Evolutionary conservation across 345 rosid species (phyloP), one percentile per base, ranked within the genome.

Genomic region (Bretschneidera sinensis): DNA sequence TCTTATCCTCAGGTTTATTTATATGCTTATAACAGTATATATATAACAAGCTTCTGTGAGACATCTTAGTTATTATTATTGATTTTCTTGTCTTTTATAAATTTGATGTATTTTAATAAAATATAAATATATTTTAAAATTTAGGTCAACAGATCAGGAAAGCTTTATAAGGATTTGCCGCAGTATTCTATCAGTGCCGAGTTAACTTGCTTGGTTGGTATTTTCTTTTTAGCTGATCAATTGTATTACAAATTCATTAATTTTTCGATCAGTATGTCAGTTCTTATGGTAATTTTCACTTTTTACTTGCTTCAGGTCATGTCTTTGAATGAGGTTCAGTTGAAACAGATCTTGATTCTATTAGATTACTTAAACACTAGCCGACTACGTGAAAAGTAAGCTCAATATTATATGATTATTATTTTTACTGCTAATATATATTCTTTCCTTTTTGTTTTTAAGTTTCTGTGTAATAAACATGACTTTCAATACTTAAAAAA

Each of bases 341-440:
- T 92, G 83, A 83, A 67, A 54, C 86, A 87, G 67, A 71, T 89
- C 43, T 65, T 92, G 79, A 61, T 83, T 70, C 65, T 89, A 57
- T 74, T 71, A 65, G 98, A 89, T 76, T 82, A 92, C 79, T 70
- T 92, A 57, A 70, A 68, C 76, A 79, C 83, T 49, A 78, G 84
- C 61, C 85, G 67, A 65, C 67, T 92, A 65, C 84, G 92, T 61
- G 96, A 86, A 78, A 85, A 78, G 98, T 92, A 81, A 81, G 86
- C 79, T 62, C 48, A 60, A 18, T 54, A 22, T 50, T 33, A 57
- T 31, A 31, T 54, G 23, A 25, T 17, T 20, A n/a, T 61, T 51
- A 17, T 23, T 43, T 61, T 52, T 39, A 39, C 45, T 39, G n/a
- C n/a, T n/a, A n/a, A n/a, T n/a, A n/a, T n/a, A n/a, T n/a, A n/a